Evolutionary conservation across 2,329 filamentous ascomycete genomes (phyloP).

Genomic region (Lojkania enalia): DNA sequence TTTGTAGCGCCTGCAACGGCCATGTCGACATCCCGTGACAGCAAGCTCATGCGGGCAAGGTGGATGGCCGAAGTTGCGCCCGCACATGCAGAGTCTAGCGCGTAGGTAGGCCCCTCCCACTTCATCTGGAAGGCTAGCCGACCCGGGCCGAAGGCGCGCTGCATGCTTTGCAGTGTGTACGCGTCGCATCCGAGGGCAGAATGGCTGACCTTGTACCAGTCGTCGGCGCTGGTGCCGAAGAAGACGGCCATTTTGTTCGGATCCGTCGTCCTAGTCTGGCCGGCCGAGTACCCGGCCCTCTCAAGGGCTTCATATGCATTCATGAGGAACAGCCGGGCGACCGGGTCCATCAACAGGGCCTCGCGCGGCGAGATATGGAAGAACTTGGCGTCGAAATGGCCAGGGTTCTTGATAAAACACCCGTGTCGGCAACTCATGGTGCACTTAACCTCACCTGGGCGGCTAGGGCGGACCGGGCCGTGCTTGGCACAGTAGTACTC

Average conservation of each 20-base stretch:
- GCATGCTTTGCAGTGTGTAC: constrained; percentile 45
- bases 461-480: too few relatives aligned
- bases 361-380: constrained; percentile 29
- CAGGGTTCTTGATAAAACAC: constrained; percentile 13
- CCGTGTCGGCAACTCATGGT: too few relatives aligned
- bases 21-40: constrained; percentile 1
- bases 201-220: constrained; percentile 21
- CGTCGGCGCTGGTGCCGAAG: constrained; percentile 31
- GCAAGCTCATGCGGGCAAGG: constrained; percentile 13
- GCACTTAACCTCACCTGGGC: too few relatives aligned
- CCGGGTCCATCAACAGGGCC: constrained; percentile 21
- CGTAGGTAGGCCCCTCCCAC: constrained; percentile 21
- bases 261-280: constrained; percentile 10
- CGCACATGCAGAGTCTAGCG: constrained; percentile 22
- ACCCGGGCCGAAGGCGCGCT: constrained; percentile 56
- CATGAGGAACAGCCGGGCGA: constrained; percentile 17
- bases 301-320: constrained; percentile 27
- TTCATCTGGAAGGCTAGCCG: constrained; percentile 45
- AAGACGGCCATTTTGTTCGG: constrained; percentile 31
- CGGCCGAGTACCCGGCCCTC: constrained; percentile 21
- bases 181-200: background rate
- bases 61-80: constrained; percentile 17
- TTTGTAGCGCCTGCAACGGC: constrained; percentile 20
- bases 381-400: constrained; percentile 21
- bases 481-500: constrained; percentile 20